Conservation (phyloP, 108 stramenopile species). For the Cyclotella choctawhatcheeana region DNA sequence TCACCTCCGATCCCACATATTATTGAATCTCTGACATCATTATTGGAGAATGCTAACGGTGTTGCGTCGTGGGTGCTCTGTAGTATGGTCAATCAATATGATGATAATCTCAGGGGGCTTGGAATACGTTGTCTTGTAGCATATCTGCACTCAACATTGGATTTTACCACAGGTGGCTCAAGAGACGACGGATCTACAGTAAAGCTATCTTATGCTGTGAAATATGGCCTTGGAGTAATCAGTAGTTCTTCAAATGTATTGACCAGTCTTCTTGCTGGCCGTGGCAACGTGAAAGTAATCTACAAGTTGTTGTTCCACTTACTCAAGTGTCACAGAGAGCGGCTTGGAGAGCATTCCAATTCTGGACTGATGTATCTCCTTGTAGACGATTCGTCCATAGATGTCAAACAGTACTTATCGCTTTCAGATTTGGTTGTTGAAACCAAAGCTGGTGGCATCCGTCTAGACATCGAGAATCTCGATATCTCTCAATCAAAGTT, state of each 20-base stretch:
- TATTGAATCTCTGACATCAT: constrained; percentile 48
- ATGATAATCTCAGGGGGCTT: constrained; percentile 64
- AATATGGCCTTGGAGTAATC: constrained; percentile 54
- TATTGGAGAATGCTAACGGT: constrained; percentile 58
- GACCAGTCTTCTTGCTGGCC: constrained; percentile 42
- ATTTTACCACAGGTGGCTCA: constrained; percentile 6
- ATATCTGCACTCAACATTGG: constrained; percentile 48
- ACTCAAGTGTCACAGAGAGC: constrained; percentile 68
- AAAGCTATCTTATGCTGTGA: constrained; percentile 43
- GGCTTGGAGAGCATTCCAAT: constrained; percentile 55
- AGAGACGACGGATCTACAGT: constrained; percentile 16
- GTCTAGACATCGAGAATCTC: constrained; percentile 25
- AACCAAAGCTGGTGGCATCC: constrained; percentile 43
- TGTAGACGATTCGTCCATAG: constrained; percentile 45
- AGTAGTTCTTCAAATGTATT: constrained; percentile 53
- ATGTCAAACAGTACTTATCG: constrained; percentile 24
- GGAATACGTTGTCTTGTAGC: constrained; percentile 72
- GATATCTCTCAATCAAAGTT: constrained; percentile 18
- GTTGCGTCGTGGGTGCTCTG: constrained; percentile 78
- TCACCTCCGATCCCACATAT: constrained; percentile 31
- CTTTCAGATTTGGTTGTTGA: constrained; percentile 48
- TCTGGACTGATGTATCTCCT: constrained; percentile 63
- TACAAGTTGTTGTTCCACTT: constrained; percentile 85
- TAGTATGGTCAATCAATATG: constrained; percentile 69
- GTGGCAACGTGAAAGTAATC: constrained; percentile 62